Conservation (phyloP, 2,329 filamentous ascomycete species). For the Tolypocladium tropicale region DNA sequence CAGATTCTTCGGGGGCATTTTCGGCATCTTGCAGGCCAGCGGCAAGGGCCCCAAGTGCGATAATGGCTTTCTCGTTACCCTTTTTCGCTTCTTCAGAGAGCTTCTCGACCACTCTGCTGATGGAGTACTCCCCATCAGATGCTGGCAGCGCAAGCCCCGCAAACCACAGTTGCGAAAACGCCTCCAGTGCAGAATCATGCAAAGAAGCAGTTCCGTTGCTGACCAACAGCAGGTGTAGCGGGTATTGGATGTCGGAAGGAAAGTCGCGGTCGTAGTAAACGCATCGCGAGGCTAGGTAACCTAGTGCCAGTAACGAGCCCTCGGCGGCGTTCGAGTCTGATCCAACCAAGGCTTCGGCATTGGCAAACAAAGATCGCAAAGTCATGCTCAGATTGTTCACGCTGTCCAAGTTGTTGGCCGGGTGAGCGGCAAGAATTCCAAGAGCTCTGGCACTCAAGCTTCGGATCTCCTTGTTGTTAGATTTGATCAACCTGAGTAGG, state of each 20-base stretch:
- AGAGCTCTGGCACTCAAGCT: slow-evolving; percentile 57
- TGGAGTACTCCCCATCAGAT: slow-evolving; percentile 15
- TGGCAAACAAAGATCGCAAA: slow-evolving; percentile 33
- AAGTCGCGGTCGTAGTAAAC: slow-evolving; percentile 30
- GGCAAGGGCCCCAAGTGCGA: slow-evolving; percentile 68
- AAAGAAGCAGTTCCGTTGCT: slow-evolving; percentile 22
- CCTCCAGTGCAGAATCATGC: slow-evolving; percentile 33
- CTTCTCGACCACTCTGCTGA: slow-evolving; percentile 44
- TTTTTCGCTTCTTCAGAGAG: slow-evolving; percentile 63
- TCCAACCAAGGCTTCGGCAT: slow-evolving; percentile 30
- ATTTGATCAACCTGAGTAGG: slow-evolving; percentile 52
- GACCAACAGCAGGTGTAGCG: slow-evolving; percentile 20
- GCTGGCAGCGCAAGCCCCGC: slow-evolving; percentile 28
- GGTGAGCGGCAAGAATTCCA: slow-evolving; percentile 67
- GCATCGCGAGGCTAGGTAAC: slow-evolving; percentile 31
- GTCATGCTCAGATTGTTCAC: slow-evolving; percentile 15
- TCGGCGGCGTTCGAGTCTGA: slow-evolving; percentile 34
- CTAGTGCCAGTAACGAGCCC: slow-evolving; percentile 34
- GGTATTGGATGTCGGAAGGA: slow-evolving; percentile 16
- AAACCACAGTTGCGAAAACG: slow-evolving; percentile 36
- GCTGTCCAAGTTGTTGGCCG: slow-evolving; percentile 25
- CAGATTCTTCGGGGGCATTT: slow-evolving; percentile 13
- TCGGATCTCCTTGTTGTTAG: slow-evolving; percentile 62
- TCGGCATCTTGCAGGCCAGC: slow-evolving; percentile 42
- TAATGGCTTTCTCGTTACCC: slow-evolving; percentile 71